Evolutionary conservation across 1,284 basidiomycete genomes (phyloP).

Genomic region (Butyriboletus appendiculatus): DNA sequence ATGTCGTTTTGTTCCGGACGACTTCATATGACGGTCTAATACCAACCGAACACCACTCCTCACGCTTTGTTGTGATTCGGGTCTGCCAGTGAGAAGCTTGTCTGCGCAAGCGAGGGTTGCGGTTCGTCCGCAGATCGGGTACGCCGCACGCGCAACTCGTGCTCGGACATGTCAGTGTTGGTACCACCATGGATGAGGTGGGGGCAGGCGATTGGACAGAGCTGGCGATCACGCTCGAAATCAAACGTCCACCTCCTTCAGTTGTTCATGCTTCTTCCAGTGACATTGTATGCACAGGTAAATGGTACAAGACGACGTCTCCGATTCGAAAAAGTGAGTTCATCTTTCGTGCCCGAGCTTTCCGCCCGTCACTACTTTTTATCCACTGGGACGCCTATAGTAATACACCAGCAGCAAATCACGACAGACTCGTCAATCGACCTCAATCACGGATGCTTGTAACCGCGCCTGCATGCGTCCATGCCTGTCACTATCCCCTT

Average conservation of each 20-base stretch:
- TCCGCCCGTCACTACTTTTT: constrained; percentile 57
- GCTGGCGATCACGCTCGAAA: constrained; percentile 67
- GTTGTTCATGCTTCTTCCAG: background rate
- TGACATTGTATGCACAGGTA: background rate
- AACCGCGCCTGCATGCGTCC: background rate
- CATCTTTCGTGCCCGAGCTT: constrained; percentile 55
- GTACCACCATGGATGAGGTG: background rate
- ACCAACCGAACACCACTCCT: constrained; percentile 19
- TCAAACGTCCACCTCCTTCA: constrained; percentile 52
- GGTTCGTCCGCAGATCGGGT: background rate
- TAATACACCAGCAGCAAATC: background rate
- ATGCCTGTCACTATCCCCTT: constrained; percentile 15
- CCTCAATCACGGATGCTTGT: background rate
- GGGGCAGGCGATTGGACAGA: constrained; percentile 59
- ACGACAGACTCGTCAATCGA: constrained; percentile 3
- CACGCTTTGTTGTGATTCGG: background rate
- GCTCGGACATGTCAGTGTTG: too few species aligned
- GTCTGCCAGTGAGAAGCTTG: background rate
- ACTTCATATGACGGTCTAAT: constrained; percentile 9
- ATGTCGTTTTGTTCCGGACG: background rate
- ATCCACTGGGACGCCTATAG: too few species aligned
- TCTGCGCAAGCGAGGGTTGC: too few species aligned
- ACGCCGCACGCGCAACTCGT: background rate
- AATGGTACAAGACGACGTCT: too few species aligned
- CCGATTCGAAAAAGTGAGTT: too few species aligned